These are phyloP conservation scores for Extremus antarcticus DNA, from an alignment of 495 filamentous ascomycete species.

Conservation along the genomic window DNA sequence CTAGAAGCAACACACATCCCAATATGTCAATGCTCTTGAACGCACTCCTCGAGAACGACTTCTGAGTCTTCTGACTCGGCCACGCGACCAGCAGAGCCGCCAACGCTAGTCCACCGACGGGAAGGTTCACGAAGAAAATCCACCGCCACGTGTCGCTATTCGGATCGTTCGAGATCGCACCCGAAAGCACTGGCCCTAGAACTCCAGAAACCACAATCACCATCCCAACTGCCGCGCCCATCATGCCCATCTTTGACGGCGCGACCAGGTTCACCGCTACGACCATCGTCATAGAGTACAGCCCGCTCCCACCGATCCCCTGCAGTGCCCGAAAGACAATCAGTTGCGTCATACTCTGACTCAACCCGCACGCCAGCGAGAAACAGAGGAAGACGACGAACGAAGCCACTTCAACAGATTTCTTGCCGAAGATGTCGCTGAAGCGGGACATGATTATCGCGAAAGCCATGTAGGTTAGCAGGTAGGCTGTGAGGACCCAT, in stretches of 20 bases:
- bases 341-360: constrained; percentile 6
- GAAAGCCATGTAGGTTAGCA: constrained; percentile 11
- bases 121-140: constrained; percentile 8
- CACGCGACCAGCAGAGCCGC: constrained; percentile 1
- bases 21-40: constrained; percentile 2
- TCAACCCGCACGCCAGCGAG: constrained; percentile 8
- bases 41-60: background rate
- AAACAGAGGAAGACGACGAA: constrained; percentile 9
- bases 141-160: constrained; percentile 3
- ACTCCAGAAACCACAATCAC: constrained; percentile 5
- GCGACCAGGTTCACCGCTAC: background rate
- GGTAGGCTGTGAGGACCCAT: constrained; percentile 10
- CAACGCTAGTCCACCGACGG: background rate
- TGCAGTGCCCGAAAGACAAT: constrained; percentile 9
- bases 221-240: constrained; percentile 2
- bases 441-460: constrained; percentile 3
- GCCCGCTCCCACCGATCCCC: constrained; percentile 8
- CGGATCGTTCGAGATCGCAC: constrained; percentile 2
- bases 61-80: constrained; percentile 1
- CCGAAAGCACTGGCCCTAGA: constrained; percentile 6
- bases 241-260: constrained; percentile 1
- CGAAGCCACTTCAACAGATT: constrained; percentile 1
- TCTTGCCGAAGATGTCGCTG: constrained; percentile 9
- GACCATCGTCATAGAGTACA: constrained; percentile 9
- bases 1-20: constrained; percentile 2